Conservation (phyloP, 2,329 filamentous ascomycete species). For the Harringtonia lauricola region DNA sequence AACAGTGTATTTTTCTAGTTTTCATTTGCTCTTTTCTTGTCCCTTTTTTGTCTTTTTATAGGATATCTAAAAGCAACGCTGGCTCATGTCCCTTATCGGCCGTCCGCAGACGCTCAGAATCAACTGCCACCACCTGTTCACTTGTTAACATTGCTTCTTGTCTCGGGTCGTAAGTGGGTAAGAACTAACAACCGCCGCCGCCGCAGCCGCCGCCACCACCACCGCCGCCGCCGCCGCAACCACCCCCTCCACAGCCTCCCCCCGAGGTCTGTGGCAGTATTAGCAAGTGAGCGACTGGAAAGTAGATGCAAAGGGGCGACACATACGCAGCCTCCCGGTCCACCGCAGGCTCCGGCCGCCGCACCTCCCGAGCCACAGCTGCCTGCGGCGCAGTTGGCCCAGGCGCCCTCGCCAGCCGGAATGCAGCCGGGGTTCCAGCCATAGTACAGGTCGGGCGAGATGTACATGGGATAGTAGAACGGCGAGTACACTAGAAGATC, state of each 20-base stretch:
- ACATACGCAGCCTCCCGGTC: slow-evolving; percentile 24
- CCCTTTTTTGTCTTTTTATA: no score
- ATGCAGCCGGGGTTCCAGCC: slow-evolving; percentile 27
- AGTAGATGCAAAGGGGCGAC: neutral
- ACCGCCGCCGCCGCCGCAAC: slow-evolving; percentile 6
- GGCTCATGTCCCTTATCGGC: no score
- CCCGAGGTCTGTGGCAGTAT: slow-evolving; percentile 6
- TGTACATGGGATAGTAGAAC: slow-evolving; percentile 30
- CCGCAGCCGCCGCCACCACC: slow-evolving; percentile 11
- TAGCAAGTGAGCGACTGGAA: neutral
- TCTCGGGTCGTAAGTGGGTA: no score
- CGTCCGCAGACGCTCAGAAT: no score
- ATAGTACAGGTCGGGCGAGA: slow-evolving; percentile 33
- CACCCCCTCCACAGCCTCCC: slow-evolving; percentile 4
- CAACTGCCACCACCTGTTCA: no score
- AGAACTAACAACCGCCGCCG: slow-evolving; percentile 1
- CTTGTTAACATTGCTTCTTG: no score
- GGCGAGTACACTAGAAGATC: slow-evolving; percentile 28
- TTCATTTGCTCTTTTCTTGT: no score
- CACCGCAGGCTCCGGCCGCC: slow-evolving; percentile 32
- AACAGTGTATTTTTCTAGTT: no score
- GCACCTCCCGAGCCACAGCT: slow-evolving; percentile 36
- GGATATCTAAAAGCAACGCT: no score
- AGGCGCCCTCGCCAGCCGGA: slow-evolving; percentile 21
- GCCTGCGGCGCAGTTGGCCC: slow-evolving; percentile 32